phyloP scores from a whole-genome alignment of 2,329 filamentous ascomycete species.

The Pseudopyrenochaeta lycopersici region DNA sequence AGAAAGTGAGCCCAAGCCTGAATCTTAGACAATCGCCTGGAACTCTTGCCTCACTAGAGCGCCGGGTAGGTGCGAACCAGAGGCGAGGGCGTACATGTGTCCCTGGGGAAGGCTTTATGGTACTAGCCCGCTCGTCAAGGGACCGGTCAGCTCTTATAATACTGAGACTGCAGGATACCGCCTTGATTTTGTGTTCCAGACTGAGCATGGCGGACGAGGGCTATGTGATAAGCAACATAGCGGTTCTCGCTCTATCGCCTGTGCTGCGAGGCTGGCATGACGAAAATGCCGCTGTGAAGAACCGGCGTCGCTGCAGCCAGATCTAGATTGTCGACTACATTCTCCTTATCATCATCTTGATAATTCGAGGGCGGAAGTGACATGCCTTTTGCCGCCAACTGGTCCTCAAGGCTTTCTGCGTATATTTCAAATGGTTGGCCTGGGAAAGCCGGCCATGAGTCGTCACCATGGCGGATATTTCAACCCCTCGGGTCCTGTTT shows the following conservation, averaged over 20 bases:
- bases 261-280: slow-evolving; percentile 26
- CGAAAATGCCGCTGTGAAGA: slow-evolving; percentile 11
- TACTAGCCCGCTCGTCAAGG: neutral
- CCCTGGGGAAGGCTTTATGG: neutral
- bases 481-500: slow-evolving; percentile 5
- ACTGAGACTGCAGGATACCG: slow-evolving; percentile 23
- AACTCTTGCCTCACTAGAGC: neutral
- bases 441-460: slow-evolving; percentile 13
- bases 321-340: slow-evolving; percentile 10
- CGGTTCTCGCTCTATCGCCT: slow-evolving; percentile 9
- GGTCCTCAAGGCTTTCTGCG: slow-evolving; percentile 27
- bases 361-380: slow-evolving; percentile 25
- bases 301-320: slow-evolving; percentile 4
- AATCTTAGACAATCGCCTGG: neutral
- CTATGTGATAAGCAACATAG: neutral
- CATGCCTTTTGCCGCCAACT: slow-evolving; percentile 23
- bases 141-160: slow-evolving; percentile 18
- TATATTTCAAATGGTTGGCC: slow-evolving; percentile 25
- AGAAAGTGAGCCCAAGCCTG: neutral
- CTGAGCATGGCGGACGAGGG: slow-evolving; percentile 13
- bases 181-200: slow-evolving; percentile 6
- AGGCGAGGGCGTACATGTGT: slow-evolving; percentile 14
- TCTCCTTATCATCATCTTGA: slow-evolving; percentile 35
- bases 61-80: slow-evolving; percentile 9
- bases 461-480: slow-evolving; percentile 10